These are phyloP conservation scores for Boletus rubropictus DNA, from an alignment of 768 basidiomycete genomes.

Conservation along the genomic window DNA sequence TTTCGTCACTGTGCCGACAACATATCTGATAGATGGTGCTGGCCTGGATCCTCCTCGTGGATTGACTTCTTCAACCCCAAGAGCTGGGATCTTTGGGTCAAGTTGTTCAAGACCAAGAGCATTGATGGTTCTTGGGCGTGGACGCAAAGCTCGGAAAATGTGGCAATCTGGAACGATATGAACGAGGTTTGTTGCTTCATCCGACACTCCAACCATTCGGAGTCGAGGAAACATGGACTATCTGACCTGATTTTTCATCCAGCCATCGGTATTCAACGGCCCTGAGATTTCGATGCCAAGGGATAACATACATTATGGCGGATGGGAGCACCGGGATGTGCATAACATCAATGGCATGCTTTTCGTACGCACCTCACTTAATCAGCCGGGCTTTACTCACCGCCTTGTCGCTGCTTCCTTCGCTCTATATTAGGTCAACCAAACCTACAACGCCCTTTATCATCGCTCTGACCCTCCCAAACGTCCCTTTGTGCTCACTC, in stretches of 20 bases:
- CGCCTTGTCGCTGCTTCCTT: not conserved
- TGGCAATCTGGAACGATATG: conserved; percentile 99
- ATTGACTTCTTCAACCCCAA: conserved; percentile 94
- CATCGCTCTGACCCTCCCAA: conserved; percentile 68
- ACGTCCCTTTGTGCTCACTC: conserved; percentile 93
- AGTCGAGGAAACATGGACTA: not conserved
- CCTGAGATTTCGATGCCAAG: conserved; percentile 87
- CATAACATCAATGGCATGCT: conserved; percentile 99
- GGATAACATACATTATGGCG: conserved; percentile 79
- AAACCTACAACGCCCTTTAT: conserved; percentile 74
- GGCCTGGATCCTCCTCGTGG: conserved; percentile 96
- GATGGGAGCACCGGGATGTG: conserved; percentile 97
- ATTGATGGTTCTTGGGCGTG: conserved; percentile 62
- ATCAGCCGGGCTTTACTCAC: not conserved
- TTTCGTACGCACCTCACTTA: conserved; percentile 44
- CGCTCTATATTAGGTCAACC: conserved; percentile 55
- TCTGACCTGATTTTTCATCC: conserved; percentile 9
- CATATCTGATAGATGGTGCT: conserved; percentile 64
- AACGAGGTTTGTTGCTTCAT: conserved; percentile 66
- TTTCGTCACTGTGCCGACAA: not conserved
- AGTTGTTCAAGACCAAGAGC: conserved; percentile 64
- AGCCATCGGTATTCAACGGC: conserved; percentile 98
- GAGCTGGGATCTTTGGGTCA: conserved; percentile 87
- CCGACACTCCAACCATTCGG: not conserved
- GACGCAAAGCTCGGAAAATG: conserved; percentile 72